Percentiles rank a stretch among this genome's conserved stretches.
Evolutionary conservation across 75 land plant species (phyloP).

Genomic region (Sequoia sempervirens): DNA sequence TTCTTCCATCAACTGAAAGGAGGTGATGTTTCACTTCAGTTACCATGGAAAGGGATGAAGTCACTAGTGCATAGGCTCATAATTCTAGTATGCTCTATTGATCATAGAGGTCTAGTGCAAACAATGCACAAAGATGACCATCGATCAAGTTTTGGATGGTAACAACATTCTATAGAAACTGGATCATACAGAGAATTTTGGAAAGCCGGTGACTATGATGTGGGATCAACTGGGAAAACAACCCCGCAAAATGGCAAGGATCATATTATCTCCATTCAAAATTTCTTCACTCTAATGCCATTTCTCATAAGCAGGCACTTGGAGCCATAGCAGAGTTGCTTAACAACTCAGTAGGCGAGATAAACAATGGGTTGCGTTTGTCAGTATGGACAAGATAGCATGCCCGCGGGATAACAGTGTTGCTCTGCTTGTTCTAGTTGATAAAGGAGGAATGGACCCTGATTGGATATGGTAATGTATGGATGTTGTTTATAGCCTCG

Average conservation of each 20-base stretch:
- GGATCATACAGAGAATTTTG: neutral
- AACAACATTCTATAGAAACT: neutral
- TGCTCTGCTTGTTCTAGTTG: constrained; percentile 82
- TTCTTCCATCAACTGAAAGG: too few species aligned
- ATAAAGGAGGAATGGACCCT: constrained; percentile 95
- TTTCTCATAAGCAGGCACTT: constrained; percentile 94
- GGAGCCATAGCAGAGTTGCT: constrained; percentile 95
- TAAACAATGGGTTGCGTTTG: constrained; percentile 90
- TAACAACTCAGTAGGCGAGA: constrained; percentile 94
- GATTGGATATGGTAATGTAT: constrained; percentile 67
- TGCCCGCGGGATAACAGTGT: constrained; percentile 65
- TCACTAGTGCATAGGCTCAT: neutral
- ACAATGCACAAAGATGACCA: neutral
- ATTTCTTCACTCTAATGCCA: constrained; percentile 97
- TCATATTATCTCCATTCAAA: constrained; percentile 78
- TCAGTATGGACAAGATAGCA: too few species aligned
- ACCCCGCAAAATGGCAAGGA: too few species aligned
- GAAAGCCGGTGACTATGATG: too few species aligned
- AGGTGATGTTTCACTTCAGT: too few species aligned
- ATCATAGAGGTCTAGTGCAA: neutral
- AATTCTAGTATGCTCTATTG: neutral
- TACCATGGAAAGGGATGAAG: too few species aligned
- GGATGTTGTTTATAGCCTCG: too few species aligned
- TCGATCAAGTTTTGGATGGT: neutral
- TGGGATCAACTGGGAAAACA: too few species aligned